Evolutionary conservation across 805 yeast species (phyloP).

Genomic region (Clavispora carvajalis): DNA sequence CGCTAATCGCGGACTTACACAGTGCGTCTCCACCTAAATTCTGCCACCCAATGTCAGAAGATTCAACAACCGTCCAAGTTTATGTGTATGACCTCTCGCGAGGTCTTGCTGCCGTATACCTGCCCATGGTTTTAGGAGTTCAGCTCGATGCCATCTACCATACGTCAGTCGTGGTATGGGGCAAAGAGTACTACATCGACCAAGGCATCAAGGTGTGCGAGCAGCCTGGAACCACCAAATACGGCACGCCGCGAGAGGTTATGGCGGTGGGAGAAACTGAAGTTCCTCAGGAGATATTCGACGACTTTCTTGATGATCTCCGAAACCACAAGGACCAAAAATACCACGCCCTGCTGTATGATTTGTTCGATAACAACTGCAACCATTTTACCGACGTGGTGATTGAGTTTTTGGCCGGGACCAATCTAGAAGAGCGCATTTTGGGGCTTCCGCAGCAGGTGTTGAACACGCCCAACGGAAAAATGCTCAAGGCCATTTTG

Average conservation of each 20-base stretch:
- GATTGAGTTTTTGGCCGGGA: constrained; percentile 53
- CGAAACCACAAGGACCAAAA: constrained; percentile 31
- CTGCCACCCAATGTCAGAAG: constrained; percentile 12
- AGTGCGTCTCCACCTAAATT: no score
- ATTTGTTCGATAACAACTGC: constrained; percentile 59
- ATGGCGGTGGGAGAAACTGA: constrained; percentile 50
- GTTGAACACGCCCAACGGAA: constrained; percentile 35
- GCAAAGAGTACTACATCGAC: constrained; percentile 55
- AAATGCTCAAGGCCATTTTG: constrained; percentile 28
- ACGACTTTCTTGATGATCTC: constrained; percentile 50
- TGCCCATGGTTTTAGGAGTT: constrained; percentile 49
- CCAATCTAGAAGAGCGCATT: constrained; percentile 49
- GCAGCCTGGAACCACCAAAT: constrained; percentile 50
- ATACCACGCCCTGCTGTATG: constrained; percentile 45
- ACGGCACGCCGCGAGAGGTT: constrained; percentile 52
- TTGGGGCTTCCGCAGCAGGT: constrained; percentile 48
- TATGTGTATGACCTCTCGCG: constrained; percentile 61
- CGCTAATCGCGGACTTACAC: neutral
- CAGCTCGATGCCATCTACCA: constrained; percentile 62
- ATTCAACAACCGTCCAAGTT: constrained; percentile 40
- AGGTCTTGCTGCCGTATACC: constrained; percentile 52
- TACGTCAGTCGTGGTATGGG: constrained; percentile 51
- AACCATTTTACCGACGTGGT: constrained; percentile 60
- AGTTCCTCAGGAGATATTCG: constrained; percentile 46
- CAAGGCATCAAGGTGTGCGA: constrained; percentile 43